Conservation (phyloP, 1,139 yeast species). For the Yamadazyma diddensiae region DNA sequence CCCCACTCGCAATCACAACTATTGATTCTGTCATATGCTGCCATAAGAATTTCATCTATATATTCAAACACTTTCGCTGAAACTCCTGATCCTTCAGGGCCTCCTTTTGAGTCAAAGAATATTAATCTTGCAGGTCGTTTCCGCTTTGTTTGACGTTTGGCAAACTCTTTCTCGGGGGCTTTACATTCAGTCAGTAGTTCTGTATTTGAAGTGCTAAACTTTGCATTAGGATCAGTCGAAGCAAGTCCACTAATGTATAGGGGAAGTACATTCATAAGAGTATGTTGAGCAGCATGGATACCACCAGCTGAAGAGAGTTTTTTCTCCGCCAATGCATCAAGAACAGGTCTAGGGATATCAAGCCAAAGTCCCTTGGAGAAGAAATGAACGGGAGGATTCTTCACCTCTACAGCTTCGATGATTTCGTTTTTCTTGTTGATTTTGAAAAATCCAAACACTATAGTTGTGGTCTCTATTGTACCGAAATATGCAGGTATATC, state of each 20-base stretch:
- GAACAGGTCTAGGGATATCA: constrained; percentile 65
- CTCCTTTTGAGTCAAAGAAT: constrained; percentile 82
- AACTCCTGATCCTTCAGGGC: constrained; percentile 74
- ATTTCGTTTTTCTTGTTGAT: constrained; percentile 73
- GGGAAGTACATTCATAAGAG: constrained; percentile 74
- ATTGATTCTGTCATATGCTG: constrained; percentile 57
- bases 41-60: constrained; percentile 59
- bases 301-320: constrained; percentile 76
- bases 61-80: constrained; percentile 77
- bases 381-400: constrained; percentile 75
- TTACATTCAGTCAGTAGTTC: constrained; percentile 92
- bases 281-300: constrained; percentile 96
- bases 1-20: constrained; percentile 82
- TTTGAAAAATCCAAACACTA: constrained; percentile 92
- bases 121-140: constrained; percentile 83
- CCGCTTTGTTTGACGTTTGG: constrained; percentile 63
- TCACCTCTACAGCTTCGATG: constrained; percentile 88
- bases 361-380: constrained; percentile 87
- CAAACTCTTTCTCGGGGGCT: constrained; percentile 94
- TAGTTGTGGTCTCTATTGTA: constrained; percentile 61
- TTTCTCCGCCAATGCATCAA: constrained; percentile 58
- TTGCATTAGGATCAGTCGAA: constrained; percentile 39
- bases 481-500: constrained; percentile 79
- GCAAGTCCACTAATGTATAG: constrained; percentile 44
- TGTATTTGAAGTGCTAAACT: constrained; percentile 50